Base-by-base conservation (phyloP, 768 basidiomycete genomes). In the Boletellus ananas region DNA sequence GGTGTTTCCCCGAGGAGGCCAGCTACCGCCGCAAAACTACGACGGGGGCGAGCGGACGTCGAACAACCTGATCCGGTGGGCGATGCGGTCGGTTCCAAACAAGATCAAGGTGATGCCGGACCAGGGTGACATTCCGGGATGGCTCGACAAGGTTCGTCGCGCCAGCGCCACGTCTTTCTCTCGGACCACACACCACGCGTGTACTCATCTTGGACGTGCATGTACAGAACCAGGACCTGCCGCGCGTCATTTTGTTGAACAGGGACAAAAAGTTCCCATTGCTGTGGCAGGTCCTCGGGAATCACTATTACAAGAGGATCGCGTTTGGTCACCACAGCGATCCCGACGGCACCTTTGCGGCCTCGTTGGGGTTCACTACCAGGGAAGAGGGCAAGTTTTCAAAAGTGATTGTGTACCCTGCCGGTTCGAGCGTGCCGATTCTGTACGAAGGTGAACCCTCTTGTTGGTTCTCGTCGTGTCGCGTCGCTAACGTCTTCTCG, bases 1-100 rank as follows among this genome's bases (percentile, higher is more conserved):
- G 74, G 83, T 85, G 2, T 97, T 86, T 72, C 91, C 94, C 11
- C 78, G 86, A 36, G 94, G 93, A 8, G 74, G 72, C 9, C 73
- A 80, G 46, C 64, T 80, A 3, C 74, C 79, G 1, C 76, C 88
- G 1, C 76, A 87, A 54, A 70, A 76, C 17, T 95, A 86, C 62
- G 80, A 90, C 0, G 71, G 73, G 12, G 73, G 75, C 17, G 85
- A 92, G 55, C 80, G 94, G 39, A 86, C 84, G 42, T 80, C 85
- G 2, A 82, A 74, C 27, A 79, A 79, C 7, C 70, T 97, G 61
- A 85, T 84, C 65, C 82, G 89, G 58, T 94, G 81, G 73, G 90
- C 83, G 0, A 77, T 83, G 16, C 74, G 80, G 18, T 76, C 87
- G 48, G 79, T 96, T 17, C 90, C 93, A 1, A 83, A 84, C 60